phyloP scores from a whole-genome alignment of 2,329 filamentous ascomycete genomes.

The Venturia pyrina region DNA sequence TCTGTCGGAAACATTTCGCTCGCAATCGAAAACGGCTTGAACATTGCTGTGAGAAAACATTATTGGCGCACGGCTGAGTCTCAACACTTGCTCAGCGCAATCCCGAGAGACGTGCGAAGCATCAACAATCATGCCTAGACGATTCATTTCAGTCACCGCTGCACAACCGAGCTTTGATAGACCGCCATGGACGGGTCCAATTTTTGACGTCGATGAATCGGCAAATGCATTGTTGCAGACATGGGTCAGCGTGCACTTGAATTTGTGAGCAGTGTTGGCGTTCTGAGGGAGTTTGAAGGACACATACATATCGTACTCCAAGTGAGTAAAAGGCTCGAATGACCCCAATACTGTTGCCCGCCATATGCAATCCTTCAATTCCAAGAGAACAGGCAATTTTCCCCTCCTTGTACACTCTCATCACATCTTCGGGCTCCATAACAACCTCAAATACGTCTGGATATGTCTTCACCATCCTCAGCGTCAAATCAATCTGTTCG shows the following conservation, averaged over 20 bases:
- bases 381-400: constrained; percentile 13
- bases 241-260: background rate
- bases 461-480: constrained; percentile 13
- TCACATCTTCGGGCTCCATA: constrained; percentile 8
- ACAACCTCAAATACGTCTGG: constrained; percentile 4
- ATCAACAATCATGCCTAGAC: constrained; percentile 11
- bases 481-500: constrained; percentile 15
- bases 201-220: constrained; percentile 1
- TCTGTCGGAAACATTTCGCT: constrained; percentile 19
- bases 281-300: constrained; percentile 5
- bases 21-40: background rate
- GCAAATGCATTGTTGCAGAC: constrained; percentile 13
- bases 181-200: constrained; percentile 3
- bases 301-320: constrained; percentile 14
- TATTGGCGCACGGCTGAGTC: constrained; percentile 10
- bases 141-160: constrained; percentile 7
- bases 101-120: constrained; percentile 11
- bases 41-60: constrained; percentile 10
- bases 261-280: background rate
- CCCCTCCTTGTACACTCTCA: constrained; percentile 9
- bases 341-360: constrained; percentile 11
- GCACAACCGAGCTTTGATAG: background rate
- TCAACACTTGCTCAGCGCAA: constrained; percentile 7
- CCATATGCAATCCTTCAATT: constrained; percentile 15
- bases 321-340: constrained; percentile 13